These are phyloP conservation scores for Hemerocallis citrina DNA, from an alignment of 106 monocot species.

Conservation along the genomic window DNA sequence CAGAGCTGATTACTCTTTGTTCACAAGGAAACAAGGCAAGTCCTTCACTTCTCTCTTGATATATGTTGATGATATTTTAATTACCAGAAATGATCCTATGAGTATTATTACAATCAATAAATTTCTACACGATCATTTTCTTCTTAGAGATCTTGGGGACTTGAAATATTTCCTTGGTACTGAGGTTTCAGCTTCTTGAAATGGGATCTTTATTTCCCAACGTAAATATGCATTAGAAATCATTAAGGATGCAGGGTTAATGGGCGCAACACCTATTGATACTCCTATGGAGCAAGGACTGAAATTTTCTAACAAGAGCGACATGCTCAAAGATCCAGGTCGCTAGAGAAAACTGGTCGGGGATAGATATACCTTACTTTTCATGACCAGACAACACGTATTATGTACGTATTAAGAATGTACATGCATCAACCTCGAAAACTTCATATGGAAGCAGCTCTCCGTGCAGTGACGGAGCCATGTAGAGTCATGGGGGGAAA, in stretches of 20 bases:
- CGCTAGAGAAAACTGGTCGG: too few species aligned
- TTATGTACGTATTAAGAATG: neutral
- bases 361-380: neutral
- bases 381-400: neutral
- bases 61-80: neutral
- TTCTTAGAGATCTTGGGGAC: too few species aligned
- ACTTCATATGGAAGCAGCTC: too few species aligned
- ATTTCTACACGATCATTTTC: neutral
- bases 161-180: constrained; percentile 1
- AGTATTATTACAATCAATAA: neutral
- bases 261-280: neutral
- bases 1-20: too few species aligned
- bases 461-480: neutral
- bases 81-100: neutral
- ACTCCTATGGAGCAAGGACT: neutral
- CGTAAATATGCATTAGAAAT: too few species aligned
- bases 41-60: too few species aligned
- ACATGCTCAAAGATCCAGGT: too few species aligned
- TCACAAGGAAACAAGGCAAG: too few species aligned
- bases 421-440: neutral
- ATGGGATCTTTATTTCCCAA: too few species aligned
- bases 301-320: neutral
- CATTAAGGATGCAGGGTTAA: neutral
- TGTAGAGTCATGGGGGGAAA: too few species aligned
- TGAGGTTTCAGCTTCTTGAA: neutral